A percentile compares a stretch with the other conserved stretches of the same genome.
phyloP scores from a whole-genome alignment of 164 flowering plant species.

The Tetrastigma voinierianum region DNA sequence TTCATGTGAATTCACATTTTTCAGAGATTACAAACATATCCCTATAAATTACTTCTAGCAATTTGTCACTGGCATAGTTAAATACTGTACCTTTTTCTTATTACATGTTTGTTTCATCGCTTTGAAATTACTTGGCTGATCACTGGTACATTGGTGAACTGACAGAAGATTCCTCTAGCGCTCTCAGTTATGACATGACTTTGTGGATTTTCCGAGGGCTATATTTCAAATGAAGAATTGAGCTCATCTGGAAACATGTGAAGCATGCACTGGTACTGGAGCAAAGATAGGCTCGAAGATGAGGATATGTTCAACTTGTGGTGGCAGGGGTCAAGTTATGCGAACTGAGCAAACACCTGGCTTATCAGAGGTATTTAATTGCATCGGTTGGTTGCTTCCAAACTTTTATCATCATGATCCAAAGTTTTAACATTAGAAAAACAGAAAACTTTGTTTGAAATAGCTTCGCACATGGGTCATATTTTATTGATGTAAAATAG shows the following conservation, averaged over 20 bases:
- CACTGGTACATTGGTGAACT: constrained; percentile 12
- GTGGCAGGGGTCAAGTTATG: constrained; percentile 99
- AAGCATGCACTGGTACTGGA: constrained; percentile 82
- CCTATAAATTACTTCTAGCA: not conserved
- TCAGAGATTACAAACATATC: too few species aligned
- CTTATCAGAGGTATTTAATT: constrained; percentile 73
- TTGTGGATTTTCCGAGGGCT: constrained; percentile 83
- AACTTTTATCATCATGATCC: not conserved
- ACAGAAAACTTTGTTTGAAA: not conserved
- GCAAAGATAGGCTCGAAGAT: constrained; percentile 84
- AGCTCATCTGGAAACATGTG: constrained; percentile 94
- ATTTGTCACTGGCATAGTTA: not conserved
- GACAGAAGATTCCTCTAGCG: constrained; percentile 28
- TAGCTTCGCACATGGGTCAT: not conserved
- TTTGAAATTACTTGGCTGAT: not conserved
- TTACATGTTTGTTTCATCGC: not conserved
- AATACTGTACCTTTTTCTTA: not conserved
- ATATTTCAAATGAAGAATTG: constrained; percentile 89
- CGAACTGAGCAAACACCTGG: constrained; percentile 99
- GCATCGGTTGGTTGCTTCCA: not conserved
- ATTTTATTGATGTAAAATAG: not conserved
- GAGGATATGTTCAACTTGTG: constrained; percentile 96
- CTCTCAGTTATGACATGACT: constrained; percentile 85
- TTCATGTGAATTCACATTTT: too few species aligned
- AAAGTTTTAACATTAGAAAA: not conserved